Percentiles rank a stretch among this genome's conserved stretches.
Conservation (phyloP, 176 grass and related monocot genomes). For the Poa pratensis region DNA sequence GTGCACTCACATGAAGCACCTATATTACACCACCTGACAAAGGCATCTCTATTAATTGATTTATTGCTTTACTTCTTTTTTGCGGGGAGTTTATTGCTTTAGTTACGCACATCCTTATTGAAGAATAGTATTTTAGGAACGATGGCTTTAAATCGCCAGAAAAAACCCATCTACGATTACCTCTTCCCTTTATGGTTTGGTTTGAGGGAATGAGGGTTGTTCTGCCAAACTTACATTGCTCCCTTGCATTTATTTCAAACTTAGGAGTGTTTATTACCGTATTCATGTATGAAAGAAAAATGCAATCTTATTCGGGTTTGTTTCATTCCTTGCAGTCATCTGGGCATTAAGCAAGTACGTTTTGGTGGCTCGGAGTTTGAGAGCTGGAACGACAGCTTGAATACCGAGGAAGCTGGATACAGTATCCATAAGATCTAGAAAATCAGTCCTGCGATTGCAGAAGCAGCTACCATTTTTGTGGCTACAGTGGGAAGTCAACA, state of each 20-base stretch:
- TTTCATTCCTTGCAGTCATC: constrained; percentile 59
- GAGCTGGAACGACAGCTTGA: constrained; percentile 81
- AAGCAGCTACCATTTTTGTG: constrained; percentile 30
- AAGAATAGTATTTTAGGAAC: constrained; percentile 19
- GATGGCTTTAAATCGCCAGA: neutral
- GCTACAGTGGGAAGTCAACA: neutral
- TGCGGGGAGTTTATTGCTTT: neutral
- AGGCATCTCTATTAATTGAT: no score
- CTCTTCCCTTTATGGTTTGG: neutral
- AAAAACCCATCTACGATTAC: neutral
- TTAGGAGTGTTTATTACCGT: constrained; percentile 22
- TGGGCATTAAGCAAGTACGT: constrained; percentile 86
- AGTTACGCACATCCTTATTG: no score
- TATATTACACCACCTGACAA: neutral
- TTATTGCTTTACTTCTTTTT: no score
- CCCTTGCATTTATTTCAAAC: neutral
- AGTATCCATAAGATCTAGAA: constrained; percentile 74
- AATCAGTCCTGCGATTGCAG: constrained; percentile 25
- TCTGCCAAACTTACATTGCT: neutral
- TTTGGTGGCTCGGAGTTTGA: constrained; percentile 81
- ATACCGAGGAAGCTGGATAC: constrained; percentile 74
- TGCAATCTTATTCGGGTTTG: constrained; percentile 42
- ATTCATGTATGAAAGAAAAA: constrained; percentile 11
- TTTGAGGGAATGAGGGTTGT: neutral
- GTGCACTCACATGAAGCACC: neutral